Percentiles rank a stretch among this genome's conserved stretches.
Conservation (phyloP, 305 asterid genomes). For the Fraxinus paxiana region DNA sequence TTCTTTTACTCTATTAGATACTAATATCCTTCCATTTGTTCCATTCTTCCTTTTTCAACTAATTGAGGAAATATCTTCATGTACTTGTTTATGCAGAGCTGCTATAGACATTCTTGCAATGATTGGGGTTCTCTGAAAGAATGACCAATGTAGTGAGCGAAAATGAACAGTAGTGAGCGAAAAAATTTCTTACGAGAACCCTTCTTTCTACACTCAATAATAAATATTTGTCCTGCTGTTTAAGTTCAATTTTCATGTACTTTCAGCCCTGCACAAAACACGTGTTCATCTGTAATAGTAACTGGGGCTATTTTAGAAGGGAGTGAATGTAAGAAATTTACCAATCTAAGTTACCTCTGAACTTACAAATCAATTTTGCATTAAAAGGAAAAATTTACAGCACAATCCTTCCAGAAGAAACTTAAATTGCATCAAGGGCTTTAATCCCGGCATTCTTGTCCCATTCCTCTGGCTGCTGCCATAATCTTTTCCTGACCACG, state of each 20-base stretch:
- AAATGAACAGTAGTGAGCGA: neutral
- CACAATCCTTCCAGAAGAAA: constrained; percentile 23
- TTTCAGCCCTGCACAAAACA: neutral
- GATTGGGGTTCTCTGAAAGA: constrained; percentile 70
- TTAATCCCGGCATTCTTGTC: constrained; percentile 67
- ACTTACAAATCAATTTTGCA: neutral
- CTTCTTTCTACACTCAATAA: neutral
- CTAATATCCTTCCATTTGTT: neutral
- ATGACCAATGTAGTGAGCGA: neutral
- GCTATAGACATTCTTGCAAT: constrained; percentile 59
- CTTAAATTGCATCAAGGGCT: constrained; percentile 55
- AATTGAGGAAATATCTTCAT: neutral
- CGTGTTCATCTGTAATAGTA: neutral
- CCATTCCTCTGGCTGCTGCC: constrained; percentile 71
- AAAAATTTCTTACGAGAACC: neutral
- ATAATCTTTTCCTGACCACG: constrained; percentile 71
- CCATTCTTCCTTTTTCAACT: neutral
- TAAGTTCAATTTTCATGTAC: neutral
- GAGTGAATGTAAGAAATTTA: neutral
- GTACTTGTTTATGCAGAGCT: constrained; percentile 54
- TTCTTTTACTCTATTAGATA: neutral
- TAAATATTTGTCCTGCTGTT: neutral
- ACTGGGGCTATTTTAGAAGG: neutral
- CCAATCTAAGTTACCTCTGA: neutral
- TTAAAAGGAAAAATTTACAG: constrained; percentile 28